phyloP scores from a whole-genome alignment of 2,329 filamentous ascomycete species.

The Shiraia sp. region DNA sequence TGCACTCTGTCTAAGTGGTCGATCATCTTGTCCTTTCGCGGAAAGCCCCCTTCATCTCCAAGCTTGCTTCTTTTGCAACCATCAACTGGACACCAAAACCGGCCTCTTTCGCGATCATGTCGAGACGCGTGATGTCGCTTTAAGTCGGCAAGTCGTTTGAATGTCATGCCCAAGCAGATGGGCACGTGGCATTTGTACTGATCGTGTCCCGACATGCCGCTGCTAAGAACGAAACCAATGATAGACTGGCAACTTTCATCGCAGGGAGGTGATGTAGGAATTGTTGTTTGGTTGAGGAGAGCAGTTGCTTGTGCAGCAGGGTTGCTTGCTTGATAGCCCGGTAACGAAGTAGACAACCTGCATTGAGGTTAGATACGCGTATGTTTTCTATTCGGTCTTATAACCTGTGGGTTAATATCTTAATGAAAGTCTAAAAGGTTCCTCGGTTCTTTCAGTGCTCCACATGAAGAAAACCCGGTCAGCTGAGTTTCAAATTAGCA shows the following conservation, averaged over 20 bases:
- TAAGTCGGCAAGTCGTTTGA: slow-evolving; percentile 6
- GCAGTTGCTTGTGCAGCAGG: background rate
- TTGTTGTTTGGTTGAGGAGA: background rate
- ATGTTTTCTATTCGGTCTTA: too few relatives aligned
- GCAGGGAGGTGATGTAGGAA: background rate
- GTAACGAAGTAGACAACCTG: too few relatives aligned
- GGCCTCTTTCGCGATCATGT: background rate
- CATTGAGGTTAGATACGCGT: too few relatives aligned
- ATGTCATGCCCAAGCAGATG: slow-evolving; percentile 1
- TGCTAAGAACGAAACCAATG: background rate
- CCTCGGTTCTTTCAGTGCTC: too few relatives aligned
- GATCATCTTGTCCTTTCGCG: slow-evolving; percentile 14
- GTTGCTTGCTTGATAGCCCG: too few relatives aligned
- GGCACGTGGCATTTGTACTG: slow-evolving; percentile 5
- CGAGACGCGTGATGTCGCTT: slow-evolving; percentile 5
- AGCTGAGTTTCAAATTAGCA: too few relatives aligned
- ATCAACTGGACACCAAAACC: slow-evolving; percentile 9
- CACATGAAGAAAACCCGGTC: too few relatives aligned
- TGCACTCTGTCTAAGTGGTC: slow-evolving; percentile 10
- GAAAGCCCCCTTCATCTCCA: slow-evolving; percentile 1
- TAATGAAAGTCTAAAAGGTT: too few relatives aligned
- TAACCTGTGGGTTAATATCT: too few relatives aligned
- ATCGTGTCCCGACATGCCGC: background rate
- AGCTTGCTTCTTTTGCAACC: slow-evolving; percentile 5
- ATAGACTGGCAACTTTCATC: background rate